phyloP scores from a whole-genome alignment of 2,329 filamentous ascomycete species.

The Ceratocystis diversiconidia region DNA sequence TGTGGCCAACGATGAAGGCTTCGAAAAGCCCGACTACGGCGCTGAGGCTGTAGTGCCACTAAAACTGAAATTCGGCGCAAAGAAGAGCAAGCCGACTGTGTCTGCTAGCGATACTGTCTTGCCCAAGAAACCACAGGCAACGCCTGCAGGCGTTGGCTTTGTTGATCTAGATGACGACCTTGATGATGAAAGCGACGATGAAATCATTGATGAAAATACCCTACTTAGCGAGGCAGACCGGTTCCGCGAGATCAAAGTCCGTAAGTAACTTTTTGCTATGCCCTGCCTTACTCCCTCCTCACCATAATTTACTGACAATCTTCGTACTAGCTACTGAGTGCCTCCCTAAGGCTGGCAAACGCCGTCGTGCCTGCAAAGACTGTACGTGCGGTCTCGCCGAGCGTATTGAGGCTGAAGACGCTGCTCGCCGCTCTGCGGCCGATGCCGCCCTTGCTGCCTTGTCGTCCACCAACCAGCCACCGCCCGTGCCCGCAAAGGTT shows the following conservation, averaged over 20 bases:
- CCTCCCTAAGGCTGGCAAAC: constrained; percentile 72
- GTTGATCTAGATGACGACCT: constrained; percentile 47
- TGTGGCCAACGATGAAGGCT: constrained; percentile 46
- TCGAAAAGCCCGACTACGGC: constrained; percentile 55
- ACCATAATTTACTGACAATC: constrained; percentile 21
- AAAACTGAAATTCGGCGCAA: constrained; percentile 27
- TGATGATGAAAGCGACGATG: constrained; percentile 54
- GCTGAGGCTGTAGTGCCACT: constrained; percentile 42
- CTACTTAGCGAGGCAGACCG: constrained; percentile 77
- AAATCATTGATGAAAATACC: constrained; percentile 81
- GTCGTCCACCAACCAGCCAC: background rate
- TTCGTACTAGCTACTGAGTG: constrained; percentile 56
- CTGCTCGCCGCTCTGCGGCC: constrained; percentile 52
- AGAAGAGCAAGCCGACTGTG: constrained; percentile 30
- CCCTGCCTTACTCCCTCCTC: background rate
- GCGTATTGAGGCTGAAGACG: constrained; percentile 74
- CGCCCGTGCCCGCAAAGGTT: background rate
- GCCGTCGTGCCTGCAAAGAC: constrained; percentile 90
- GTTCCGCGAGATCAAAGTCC: constrained; percentile 59
- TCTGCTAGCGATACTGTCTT: constrained; percentile 21
- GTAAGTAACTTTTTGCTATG: constrained; percentile 39
- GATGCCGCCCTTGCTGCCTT: constrained; percentile 42
- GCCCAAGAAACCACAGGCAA: constrained; percentile 22
- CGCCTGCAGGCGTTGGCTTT: constrained; percentile 48
- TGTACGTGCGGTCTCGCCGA: constrained; percentile 89